Base-by-base conservation (phyloP, 2,329 filamentous ascomycete species). In the Ceratocystis albifundus region DNA sequence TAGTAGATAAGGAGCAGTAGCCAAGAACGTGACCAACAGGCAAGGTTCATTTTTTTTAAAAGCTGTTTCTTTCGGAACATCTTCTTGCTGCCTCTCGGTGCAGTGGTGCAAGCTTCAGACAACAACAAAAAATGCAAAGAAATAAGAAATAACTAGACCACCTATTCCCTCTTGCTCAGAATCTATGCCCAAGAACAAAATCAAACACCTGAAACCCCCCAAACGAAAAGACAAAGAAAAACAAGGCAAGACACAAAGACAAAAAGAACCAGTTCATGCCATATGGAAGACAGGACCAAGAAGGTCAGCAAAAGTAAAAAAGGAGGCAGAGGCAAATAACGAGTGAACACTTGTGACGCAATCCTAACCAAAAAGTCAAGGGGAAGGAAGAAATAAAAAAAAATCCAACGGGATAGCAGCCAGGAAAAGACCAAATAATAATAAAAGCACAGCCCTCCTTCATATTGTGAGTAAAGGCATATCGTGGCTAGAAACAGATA, bases 121-220 rank as follows among this genome's bases (percentile, higher is more conserved):
- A 22, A 46, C 4, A 62, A 25, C 55, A 61, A 62, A 62, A 2
- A n/a, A 62, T 63, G 55, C n/a, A 30, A 67, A 65, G 55, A n/a
- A 61, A 61, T 32, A 65, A 44, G 30, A 59, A 61, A 46, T 45
- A 59, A 61, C 17, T 44, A 65, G 53, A 44, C 22, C 36, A 61
- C 64, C 53, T 22, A 59, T 48, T 59, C 55, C 55, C 22, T 61
- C 64, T 48, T 65, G 50, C 55, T 59, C 28, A 46, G 17, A 65
- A 55, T 65, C 64, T 65, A 65, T 65, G 41, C 44, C 64, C n/a
- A 65, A n/a, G 50, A 59, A 41, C 10, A 41, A 41, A 41, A 59
- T 45, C 63, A 10, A 57, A 65, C 32, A 46, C 36, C 45, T 45
- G 32, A 62, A 25, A 41, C 36, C 61, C 61, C 41, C 5, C 44